Evolutionary conservation across 1,284 basidiomycete species (phyloP), one percentile per base, ranked within the genome.

Genomic region (Leccinum fallax): DNA sequence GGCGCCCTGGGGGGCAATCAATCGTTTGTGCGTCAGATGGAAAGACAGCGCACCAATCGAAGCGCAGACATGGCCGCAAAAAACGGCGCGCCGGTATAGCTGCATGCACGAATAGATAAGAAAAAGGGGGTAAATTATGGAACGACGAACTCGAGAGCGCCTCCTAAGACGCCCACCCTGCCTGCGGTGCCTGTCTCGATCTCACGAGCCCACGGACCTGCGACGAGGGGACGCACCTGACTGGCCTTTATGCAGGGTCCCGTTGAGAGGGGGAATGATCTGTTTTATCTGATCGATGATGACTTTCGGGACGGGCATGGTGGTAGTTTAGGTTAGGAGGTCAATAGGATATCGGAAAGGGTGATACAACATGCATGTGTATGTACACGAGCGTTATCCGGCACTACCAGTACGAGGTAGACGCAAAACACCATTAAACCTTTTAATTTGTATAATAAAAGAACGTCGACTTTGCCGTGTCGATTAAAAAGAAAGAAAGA

Each of bases 31-130:
- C 21, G 21, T 21, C 48, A 24, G 48, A 21, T 21, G 48, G 48
- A 2, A 24, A 5, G 48, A 19, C 3, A 5, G 9, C 40, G 2
- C 72, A 92, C 93, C 71, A 95, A 83, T 65, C 93, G 85, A 67
- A 95, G 82, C 1, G 94, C 91, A 6, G 94, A 90, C 70, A 97
- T 93, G 28, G 93, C 87, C 3, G 94, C 90, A 73, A 97, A 99
- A 83, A 89, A 99, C 0, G 97, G 97, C 26, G 97, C 97, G 16
- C 97, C 97, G 0, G 95, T 94, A 76, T 98, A 99, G 70, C 90
- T 90, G 51, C 53, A 32, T 24, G 16, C 28, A 53, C 5, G 54
- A 13, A 55, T 30, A 19, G 43, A 46, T n/a, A 10, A 19, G 1
- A 36, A 46, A 53, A 28, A 1, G 6, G 8, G 43, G 26, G 64